These are phyloP conservation scores for Graphilbum fragrans DNA, from an alignment of 2,329 filamentous ascomycete species.

Conservation along the genomic window DNA sequence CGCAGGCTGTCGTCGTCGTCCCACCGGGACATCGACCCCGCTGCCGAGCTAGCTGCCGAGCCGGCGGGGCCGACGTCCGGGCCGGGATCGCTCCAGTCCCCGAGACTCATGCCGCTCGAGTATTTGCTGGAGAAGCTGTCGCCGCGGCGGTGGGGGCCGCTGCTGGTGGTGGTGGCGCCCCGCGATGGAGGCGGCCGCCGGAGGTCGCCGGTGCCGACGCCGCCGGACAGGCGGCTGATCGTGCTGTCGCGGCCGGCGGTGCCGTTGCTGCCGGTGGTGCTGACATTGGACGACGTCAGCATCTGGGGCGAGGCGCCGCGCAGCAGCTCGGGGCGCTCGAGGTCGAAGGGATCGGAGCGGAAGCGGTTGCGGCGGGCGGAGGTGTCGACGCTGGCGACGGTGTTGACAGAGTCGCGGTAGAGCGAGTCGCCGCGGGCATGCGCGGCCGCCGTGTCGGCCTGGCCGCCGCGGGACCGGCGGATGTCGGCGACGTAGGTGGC, in stretches of 20 bases:
- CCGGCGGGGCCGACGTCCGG: constrained; percentile 37
- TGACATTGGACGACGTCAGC: constrained; percentile 15
- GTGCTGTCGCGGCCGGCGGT: constrained; percentile 2
- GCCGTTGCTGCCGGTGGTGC: constrained; percentile 11
- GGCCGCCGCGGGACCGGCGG: constrained; percentile 35
- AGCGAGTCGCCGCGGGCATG: constrained; percentile 21
- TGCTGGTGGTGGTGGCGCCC: not conserved
- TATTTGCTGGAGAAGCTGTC: constrained; percentile 33
- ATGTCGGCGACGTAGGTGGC: constrained; percentile 32
- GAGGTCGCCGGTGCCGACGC: constrained; percentile 10
- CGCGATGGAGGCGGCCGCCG: constrained; percentile 1
- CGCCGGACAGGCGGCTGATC: constrained; percentile 10
- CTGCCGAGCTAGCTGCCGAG: no score
- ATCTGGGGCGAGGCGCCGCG: constrained; percentile 11
- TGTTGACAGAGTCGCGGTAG: constrained; percentile 31
- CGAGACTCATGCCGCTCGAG: constrained; percentile 34
- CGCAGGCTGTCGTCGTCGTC: constrained; percentile 14
- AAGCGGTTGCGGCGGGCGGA: constrained; percentile 33
- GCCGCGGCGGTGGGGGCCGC: constrained; percentile 21
- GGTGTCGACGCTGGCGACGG: constrained; percentile 25
- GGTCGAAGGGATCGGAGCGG: constrained; percentile 52
- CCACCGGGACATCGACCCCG: constrained; percentile 10
- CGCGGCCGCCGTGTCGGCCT: constrained; percentile 14
- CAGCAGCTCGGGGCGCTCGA: constrained; percentile 41
- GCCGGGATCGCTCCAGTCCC: constrained; percentile 40